These are phyloP conservation scores for Alternaria tenuissima DNA, from an alignment of 2,329 filamentous ascomycete species.

Conservation along the genomic window DNA sequence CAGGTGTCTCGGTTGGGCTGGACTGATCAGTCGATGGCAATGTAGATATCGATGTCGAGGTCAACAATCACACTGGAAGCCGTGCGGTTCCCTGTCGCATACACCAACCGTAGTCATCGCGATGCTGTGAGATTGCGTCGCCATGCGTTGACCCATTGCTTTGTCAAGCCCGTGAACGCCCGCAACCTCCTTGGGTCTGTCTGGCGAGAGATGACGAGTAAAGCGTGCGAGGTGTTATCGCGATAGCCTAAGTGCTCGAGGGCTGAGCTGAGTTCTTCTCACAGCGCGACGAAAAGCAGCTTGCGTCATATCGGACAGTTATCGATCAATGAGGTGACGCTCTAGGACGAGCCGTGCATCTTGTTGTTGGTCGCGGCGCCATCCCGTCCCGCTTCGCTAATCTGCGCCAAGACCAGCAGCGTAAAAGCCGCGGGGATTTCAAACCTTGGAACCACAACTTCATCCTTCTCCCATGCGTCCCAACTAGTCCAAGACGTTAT, in stretches of 20 bases:
- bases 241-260: neutral
- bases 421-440: slow-evolving; percentile 3
- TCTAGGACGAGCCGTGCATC: neutral
- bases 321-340: neutral
- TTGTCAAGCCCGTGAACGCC: neutral
- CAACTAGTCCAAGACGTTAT: slow-evolving; percentile 8
- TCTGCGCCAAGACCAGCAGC: slow-evolving; percentile 7
- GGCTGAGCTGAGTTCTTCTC: neutral
- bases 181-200: neutral
- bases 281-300: neutral
- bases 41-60: neutral
- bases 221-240: neutral
- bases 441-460: slow-evolving; percentile 6
- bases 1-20: neutral
- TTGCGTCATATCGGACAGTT: slow-evolving; percentile 4
- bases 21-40: neutral
- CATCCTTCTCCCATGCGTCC: neutral
- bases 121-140: neutral
- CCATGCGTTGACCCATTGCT: neutral
- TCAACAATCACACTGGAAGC: neutral
- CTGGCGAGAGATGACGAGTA: neutral
- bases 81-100: neutral
- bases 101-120: neutral
- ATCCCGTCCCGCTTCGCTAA: slow-evolving; percentile 12
- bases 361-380: slow-evolving; percentile 2